These are phyloP conservation scores for Rosa rugosa DNA, from an alignment of 306 rosid genomes.

Conservation along the genomic window DNA sequence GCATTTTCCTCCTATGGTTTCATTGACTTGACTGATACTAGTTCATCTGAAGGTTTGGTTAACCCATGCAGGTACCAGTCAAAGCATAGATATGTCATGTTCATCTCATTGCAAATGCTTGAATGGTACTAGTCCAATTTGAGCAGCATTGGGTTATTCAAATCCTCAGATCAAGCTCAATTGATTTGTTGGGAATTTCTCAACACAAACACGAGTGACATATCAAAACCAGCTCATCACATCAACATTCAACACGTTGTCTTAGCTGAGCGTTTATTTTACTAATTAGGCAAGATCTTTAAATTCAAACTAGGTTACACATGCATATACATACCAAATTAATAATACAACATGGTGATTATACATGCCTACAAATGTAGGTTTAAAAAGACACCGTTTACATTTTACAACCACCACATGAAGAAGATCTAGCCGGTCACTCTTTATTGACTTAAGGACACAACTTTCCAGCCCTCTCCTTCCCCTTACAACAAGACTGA, in stretches of 20 bases:
- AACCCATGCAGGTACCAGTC: too few relatives aligned
- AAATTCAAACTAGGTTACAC: not conserved
- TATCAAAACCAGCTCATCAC: not conserved
- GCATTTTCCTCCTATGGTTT: not conserved
- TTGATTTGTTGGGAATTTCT: not conserved
- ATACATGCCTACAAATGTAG: not conserved
- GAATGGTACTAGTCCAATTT: not conserved
- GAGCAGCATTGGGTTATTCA: not conserved
- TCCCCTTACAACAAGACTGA: not conserved
- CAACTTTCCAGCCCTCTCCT: not conserved
- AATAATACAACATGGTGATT: not conserved
- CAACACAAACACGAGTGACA: not conserved
- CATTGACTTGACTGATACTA: too few relatives aligned
- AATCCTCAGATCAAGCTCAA: not conserved
- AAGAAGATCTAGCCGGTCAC: not conserved
- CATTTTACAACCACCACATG: not conserved
- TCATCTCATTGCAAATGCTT: too few relatives aligned
- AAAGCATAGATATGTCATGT: too few relatives aligned
- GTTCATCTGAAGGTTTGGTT: too few relatives aligned
- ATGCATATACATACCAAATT: not conserved
- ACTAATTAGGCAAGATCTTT: not conserved
- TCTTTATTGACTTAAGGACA: constrained; percentile 8
- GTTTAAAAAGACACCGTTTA: not conserved
- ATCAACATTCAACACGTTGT: not conserved
- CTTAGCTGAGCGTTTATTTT: not conserved